Conservation (phyloP, 2,329 filamentous ascomycete species). For the Xylaria hypoxylon region DNA sequence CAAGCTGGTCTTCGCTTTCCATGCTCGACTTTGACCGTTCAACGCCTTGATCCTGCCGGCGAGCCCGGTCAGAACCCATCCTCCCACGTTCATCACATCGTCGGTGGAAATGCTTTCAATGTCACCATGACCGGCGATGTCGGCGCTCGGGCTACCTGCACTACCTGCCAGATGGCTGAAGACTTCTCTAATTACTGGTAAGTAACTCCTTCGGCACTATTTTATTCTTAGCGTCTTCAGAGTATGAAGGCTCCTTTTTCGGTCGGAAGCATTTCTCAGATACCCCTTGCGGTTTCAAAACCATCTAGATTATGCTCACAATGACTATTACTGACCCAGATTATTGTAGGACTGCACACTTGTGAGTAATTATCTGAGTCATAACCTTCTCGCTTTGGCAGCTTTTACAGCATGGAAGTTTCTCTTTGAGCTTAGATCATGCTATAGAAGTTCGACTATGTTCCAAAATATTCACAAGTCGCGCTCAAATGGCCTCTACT, state of each 20-base stretch:
- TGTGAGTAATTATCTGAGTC: too few species aligned
- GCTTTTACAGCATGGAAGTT: too few species aligned
- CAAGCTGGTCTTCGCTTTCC: slow-evolving; percentile 39
- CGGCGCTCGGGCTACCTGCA: slow-evolving; percentile 39
- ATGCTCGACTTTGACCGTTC: slow-evolving; percentile 36
- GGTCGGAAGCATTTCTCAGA: too few species aligned
- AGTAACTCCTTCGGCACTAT: too few species aligned
- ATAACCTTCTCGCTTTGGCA: too few species aligned
- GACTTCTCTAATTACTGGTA: slow-evolving; percentile 46
- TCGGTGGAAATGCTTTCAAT: slow-evolving; percentile 41
- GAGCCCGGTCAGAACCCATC: slow-evolving; percentile 36
- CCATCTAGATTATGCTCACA: not conserved
- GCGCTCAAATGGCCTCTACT: too few species aligned
- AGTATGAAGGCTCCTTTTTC: too few species aligned
- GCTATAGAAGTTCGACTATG: not conserved
- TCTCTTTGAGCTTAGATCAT: too few species aligned
- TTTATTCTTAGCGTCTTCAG: too few species aligned
- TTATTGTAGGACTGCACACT: not conserved
- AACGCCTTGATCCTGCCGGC: slow-evolving; percentile 38
- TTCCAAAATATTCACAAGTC: too few species aligned
- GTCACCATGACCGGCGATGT: slow-evolving; percentile 37
- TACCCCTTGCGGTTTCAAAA: not conserved
- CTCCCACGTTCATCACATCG: slow-evolving; percentile 39
- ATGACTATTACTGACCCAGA: not conserved
- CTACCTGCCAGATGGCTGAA: slow-evolving; percentile 45